Percentiles rank a stretch among this genome's conserved stretches.
phyloP scores from a whole-genome alignment of 345 rosid genomes.

The Hypericum perforatum region DNA sequence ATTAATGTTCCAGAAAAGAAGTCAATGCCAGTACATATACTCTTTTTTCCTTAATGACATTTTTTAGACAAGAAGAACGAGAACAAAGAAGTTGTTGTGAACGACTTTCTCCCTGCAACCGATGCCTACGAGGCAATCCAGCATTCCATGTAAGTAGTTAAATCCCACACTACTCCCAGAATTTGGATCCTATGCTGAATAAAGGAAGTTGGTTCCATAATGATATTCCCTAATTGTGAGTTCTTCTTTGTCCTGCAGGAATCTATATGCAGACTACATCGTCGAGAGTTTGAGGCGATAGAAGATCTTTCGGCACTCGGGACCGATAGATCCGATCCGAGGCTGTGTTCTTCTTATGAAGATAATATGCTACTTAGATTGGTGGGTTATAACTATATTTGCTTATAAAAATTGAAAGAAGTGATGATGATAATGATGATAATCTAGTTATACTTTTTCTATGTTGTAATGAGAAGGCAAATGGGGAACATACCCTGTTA shows the following conservation, averaged over 20 bases:
- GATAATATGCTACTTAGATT: slow-evolving; percentile 5
- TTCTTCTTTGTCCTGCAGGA: slow-evolving; percentile 9
- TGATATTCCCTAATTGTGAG: too few species aligned
- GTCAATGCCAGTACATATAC: not conserved
- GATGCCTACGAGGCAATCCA: slow-evolving; percentile 22
- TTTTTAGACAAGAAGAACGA: slow-evolving; percentile 42
- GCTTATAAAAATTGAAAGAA: not conserved
- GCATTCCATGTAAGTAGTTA: slow-evolving; percentile 21
- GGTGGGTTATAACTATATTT: not conserved
- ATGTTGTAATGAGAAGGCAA: not conserved
- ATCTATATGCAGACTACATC: slow-evolving; percentile 24
- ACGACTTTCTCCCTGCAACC: slow-evolving; percentile 27
- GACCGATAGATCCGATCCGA: not conserved
- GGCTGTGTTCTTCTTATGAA: not conserved
- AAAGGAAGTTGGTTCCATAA: too few species aligned
- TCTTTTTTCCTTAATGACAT: slow-evolving; percentile 9
- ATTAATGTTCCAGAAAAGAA: not conserved
- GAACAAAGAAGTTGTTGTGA: slow-evolving; percentile 32
- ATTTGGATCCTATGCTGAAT: too few species aligned
- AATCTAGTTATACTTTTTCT: not conserved
- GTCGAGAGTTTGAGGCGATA: slow-evolving; percentile 25
- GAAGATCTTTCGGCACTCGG: slow-evolving; percentile 1
- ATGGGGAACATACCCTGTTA: not conserved
- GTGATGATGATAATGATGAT: slow-evolving; percentile 6
- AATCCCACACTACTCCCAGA: slow-evolving; percentile 1